phyloP scores from a whole-genome alignment of 257 asterid species.

The Solanum arcanum region DNA sequence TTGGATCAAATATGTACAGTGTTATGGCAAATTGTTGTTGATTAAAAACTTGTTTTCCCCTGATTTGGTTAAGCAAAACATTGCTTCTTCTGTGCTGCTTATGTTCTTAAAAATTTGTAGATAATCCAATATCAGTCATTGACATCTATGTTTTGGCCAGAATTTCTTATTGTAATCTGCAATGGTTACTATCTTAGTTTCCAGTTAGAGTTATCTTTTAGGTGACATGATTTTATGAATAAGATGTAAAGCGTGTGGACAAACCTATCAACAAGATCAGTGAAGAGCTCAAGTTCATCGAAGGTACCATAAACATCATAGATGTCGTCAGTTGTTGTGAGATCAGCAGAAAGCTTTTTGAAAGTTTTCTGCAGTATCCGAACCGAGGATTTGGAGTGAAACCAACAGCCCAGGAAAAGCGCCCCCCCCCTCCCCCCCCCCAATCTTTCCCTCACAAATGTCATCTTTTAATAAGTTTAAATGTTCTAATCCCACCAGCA shows the following conservation, averaged over 20 bases:
- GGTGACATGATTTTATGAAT: neutral
- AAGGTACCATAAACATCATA: constrained; percentile 15
- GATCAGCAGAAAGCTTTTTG: neutral
- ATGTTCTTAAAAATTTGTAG: neutral
- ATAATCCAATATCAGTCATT: neutral
- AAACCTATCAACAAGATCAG: constrained; percentile 14
- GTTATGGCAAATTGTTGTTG: neutral
- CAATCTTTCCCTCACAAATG: constrained; percentile 19
- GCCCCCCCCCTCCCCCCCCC: neutral
- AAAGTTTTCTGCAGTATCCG: neutral
- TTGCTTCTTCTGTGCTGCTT: neutral
- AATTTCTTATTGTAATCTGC: neutral
- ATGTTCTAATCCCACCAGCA: constrained; percentile 18
- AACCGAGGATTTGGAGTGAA: constrained; percentile 5
- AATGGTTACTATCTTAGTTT: neutral
- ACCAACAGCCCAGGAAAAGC: constrained; percentile 16
- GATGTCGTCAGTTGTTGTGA: constrained; percentile 9
- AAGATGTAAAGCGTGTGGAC: neutral
- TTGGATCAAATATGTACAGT: neutral
- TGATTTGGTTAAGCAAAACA: neutral
- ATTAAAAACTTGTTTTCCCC: neutral
- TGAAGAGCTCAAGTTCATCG: constrained; percentile 20
- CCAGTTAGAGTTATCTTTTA: neutral
- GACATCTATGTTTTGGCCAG: neutral
- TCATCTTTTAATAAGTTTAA: constrained; percentile 6